Evolutionary conservation across 2,329 filamentous ascomycete species (phyloP), one percentile per base, ranked within the genome.

Genomic region (Madurella fahalii): DNA sequence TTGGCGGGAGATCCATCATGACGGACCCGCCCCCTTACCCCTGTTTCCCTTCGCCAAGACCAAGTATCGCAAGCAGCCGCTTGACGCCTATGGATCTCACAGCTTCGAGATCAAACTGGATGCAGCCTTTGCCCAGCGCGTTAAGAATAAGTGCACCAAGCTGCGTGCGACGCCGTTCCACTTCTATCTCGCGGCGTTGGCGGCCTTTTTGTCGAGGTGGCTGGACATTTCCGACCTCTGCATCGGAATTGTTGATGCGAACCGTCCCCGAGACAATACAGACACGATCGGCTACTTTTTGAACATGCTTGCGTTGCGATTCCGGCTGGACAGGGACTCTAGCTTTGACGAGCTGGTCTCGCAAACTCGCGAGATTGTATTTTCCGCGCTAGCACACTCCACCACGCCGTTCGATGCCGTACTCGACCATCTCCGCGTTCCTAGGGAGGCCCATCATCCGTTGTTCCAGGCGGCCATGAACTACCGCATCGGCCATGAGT

Each of bases 191-290:
- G 63, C 69, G 2, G 63, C 58, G 1, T 63, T 73, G n/a, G 56
- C 67, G 25, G 53, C 59, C 2, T 49, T 74, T 4, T 58, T 74
- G 0, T 56, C 53, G 17, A 61, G 63, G 1, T 58, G 68, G 13
- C 39, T 64, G 1, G 61, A 64, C 3, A 50, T 49, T 1, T 58
- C 66, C 1, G 68, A 74, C 17, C 17, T 75, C 5, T 68, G 61
- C 46, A 71, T 76, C 48, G 73, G 72, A 15, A 63, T 76, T 15
- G 68, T 68, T 1, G 72, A 76, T 56, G 69, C 67, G 1, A 65
- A 63, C 37, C 66, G 74, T 9, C 54, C 44, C 4, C 67, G 72
- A 42, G 44, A 51, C 8, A 40, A 65, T 1, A 41, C 53, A 5
- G 47, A 62, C 2, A 71, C 54, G 13, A 62, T 75, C 34, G 74